phyloP scores from a whole-genome alignment of 129 eudicot species.

The Kitagawia praeruptora region DNA sequence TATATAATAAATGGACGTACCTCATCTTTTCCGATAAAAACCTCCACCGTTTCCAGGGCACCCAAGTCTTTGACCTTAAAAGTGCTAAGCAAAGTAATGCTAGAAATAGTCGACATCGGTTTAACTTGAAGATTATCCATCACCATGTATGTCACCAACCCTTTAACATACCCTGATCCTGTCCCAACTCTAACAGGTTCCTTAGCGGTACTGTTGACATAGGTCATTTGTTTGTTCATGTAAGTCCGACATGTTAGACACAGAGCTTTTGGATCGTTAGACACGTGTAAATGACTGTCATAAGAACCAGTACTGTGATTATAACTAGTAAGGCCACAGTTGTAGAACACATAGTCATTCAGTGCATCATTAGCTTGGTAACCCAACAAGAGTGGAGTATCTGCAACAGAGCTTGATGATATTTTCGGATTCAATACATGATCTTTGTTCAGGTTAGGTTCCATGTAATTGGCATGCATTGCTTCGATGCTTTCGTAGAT shows the following conservation, averaged over 20 bases:
- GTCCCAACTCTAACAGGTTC: neutral
- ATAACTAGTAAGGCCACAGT: no score
- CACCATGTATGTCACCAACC: neutral
- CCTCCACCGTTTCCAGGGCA: no score
- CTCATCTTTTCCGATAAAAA: no score
- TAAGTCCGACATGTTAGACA: neutral
- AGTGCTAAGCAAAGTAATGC: neutral
- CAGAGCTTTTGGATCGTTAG: neutral
- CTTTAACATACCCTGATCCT: slow-evolving; percentile 2
- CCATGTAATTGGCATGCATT: slow-evolving; percentile 2
- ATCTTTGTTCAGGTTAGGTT: neutral
- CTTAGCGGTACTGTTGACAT: neutral
- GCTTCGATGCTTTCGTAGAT: slow-evolving; percentile 12
- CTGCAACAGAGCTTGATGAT: neutral
- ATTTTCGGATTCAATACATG: neutral
- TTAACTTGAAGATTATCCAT: neutral
- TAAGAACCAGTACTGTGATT: neutral
- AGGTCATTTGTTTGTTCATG: neutral
- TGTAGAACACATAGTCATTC: neutral
- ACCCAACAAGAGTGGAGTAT: neutral
- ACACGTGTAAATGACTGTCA: neutral
- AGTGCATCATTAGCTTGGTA: neutral
- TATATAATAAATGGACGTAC: no score
- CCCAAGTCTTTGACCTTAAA: neutral
- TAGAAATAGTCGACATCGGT: neutral